Conservation (phyloP, 306 rosid species). For the Prunus mira region DNA sequence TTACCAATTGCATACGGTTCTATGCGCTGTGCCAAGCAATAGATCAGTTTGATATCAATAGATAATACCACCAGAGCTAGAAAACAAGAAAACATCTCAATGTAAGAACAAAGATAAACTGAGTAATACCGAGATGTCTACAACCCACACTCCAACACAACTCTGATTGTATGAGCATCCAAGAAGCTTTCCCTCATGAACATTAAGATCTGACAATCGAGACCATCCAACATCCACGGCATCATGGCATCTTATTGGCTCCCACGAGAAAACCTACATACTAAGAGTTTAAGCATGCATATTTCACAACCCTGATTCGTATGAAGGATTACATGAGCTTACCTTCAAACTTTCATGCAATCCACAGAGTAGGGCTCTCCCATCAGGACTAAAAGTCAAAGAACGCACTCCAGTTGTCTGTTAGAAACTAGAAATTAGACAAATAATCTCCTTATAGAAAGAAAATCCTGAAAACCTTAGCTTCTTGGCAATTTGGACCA, state of each 20-base stretch:
- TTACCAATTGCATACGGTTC: slow-evolving; percentile 76
- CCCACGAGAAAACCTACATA: slow-evolving; percentile 90
- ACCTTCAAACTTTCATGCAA: slow-evolving; percentile 98
- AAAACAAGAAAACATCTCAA: slow-evolving; percentile 12
- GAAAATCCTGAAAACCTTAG: background rate
- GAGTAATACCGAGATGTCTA: slow-evolving; percentile 82
- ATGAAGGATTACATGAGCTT: slow-evolving; percentile 25
- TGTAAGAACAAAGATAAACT: slow-evolving; percentile 5
- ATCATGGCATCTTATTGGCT: slow-evolving; percentile 90
- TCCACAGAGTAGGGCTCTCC: slow-evolving; percentile 95
- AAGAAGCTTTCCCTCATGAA: slow-evolving; percentile 98
- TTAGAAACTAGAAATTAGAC: slow-evolving; percentile 15
- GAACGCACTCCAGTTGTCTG: slow-evolving; percentile 97
- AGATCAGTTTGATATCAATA: slow-evolving; percentile 24
- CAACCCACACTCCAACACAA: slow-evolving; percentile 99
- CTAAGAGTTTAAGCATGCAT: slow-evolving; percentile 7
- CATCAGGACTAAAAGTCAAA: slow-evolving; percentile 88
- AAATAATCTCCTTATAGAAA: slow-evolving; percentile 1
- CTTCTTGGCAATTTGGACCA: slow-evolving; percentile 4
- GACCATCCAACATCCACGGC: slow-evolving; percentile 98
- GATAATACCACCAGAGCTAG: slow-evolving; percentile 20
- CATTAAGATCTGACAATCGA: slow-evolving; percentile 87
- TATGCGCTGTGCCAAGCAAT: slow-evolving; percentile 58
- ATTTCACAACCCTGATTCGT: slow-evolving; percentile 21
- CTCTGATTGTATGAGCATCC: slow-evolving; percentile 98